These are phyloP conservation scores for Penicillium arizonense DNA, from an alignment of 495 filamentous ascomycete genomes.

Conservation along the genomic window DNA sequence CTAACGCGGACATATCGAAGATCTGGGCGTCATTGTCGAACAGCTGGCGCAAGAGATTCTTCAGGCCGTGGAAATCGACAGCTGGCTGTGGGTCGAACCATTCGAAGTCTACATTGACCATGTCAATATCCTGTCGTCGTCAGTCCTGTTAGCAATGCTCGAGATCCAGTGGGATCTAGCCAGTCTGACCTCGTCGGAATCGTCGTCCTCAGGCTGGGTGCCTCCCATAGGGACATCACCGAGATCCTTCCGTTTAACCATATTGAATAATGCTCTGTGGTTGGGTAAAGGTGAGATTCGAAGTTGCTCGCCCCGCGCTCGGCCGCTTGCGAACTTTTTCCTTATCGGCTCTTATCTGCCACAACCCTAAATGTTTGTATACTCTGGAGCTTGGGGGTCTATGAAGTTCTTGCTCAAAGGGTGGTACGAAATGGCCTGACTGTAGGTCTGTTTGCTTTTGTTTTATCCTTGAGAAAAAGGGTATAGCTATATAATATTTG, in stretches of 20 bases:
- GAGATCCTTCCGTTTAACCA: conserved; percentile 51
- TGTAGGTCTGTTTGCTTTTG: background rate
- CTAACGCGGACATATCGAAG: conserved; percentile 81
- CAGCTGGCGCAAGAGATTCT: conserved; percentile 87
- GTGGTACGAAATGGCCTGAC: no score
- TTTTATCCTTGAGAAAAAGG: no score
- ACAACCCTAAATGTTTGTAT: no score
- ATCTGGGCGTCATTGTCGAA: conserved; percentile 83
- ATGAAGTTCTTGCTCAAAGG: no score
- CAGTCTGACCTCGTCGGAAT: conserved; percentile 42
- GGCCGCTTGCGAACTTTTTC: conserved; percentile 30
- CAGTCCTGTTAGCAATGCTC: background rate
- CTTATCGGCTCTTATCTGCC: conserved; percentile 25
- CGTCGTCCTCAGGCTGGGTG: conserved; percentile 29
- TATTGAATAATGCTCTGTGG: conserved; percentile 20
- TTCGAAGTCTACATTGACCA: conserved; percentile 96
- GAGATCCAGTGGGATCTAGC: background rate
- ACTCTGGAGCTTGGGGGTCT: no score
- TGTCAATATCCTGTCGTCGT: conserved; percentile 68
- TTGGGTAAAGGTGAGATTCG: conserved; percentile 11
- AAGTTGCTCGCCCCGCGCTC: conserved; percentile 22
- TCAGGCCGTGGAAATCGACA: conserved; percentile 93
- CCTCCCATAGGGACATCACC: conserved; percentile 45
- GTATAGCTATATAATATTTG: no score
- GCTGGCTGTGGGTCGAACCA: conserved; percentile 92